Base-by-base conservation (phyloP, 2,329 filamentous ascomycete genomes). In the Monosporascus cannonballus region DNA sequence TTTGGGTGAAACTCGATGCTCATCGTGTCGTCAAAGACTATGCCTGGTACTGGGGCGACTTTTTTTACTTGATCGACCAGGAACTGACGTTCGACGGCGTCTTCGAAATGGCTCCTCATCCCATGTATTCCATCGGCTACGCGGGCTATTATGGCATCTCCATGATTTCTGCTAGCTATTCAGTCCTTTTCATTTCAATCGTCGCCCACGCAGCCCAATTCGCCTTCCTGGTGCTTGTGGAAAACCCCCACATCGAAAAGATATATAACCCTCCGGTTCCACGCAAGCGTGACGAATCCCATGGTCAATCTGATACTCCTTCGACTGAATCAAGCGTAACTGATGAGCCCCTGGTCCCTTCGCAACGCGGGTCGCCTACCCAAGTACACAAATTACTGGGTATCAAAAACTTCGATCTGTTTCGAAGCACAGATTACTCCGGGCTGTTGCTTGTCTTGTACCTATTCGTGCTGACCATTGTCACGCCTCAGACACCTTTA, bases 21-120 rank as follows among this genome's bases (percentile, higher is more conserved):
- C 94, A 99, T 71, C 83, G 94, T 56, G 94, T 99, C 48, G 94
- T 99, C 67, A 97, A 97, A 72, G 94, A 99, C 72, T 99, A 92
- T 74, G 94, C 94, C 27, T 99, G 94, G 94, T 99, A 97, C 73
- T 99, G 94, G 94, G 94, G 94, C 56, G 94, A 99, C 72, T 97
- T 97, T 74, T 99, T 97, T 78, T 99, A 91, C 73, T 85, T 99
- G 66, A 90, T 99, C 69, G 94, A 99, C 72, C 92, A 97, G 73
- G 90, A 96, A 67, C 78, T 99, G 69, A 97, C 92, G 48, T 99
- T 99, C 70, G 94, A 99, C 67, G 94, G 94, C 52, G 94, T 99
- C 57, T 99, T 97, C 69, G 94, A 99, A 74, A 95, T 99, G 86
- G 94, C 94, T 20, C 94, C 94, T 34, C 94, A 97, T 69, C 93